Base-by-base conservation (phyloP, 2,329 filamentous ascomycete species). In the Clonostachys rosea region DNA sequence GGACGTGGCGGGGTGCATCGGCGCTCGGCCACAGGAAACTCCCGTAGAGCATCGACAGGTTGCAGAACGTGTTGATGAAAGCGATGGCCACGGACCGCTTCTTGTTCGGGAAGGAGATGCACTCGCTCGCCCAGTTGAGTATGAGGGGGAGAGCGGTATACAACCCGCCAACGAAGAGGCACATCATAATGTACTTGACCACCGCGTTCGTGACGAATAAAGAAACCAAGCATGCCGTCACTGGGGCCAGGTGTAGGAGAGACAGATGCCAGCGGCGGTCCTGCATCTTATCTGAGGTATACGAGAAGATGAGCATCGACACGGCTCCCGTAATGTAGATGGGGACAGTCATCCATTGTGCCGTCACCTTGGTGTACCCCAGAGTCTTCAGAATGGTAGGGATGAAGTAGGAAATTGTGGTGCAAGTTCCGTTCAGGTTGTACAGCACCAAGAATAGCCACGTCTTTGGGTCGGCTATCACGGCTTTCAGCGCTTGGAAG, bases 381-480 rank as follows among this genome's bases (percentile, higher is more conserved):
- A 60, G 44, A 8, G 50, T 51, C 16, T 48, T 49, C 14, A 60
- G 45, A 14, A 60, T 59, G 6, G 56, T 57, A 24, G 58, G 58
- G 10, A 59, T 52, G 48, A 60, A 60, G 60, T 76, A 78, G 7
- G 68, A 71, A 14, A 75, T 65, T 1, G 71, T 74, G 3, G 66
- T 70, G 11, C 67, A 70, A 7, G 73, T 73, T 9, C 53, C 48
- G 45, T 56, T 49, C 13, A 71, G 65, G 64, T 75, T 74, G 55
- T 75, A 77, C 7, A 74, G 68, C 5, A 71, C 49, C 36, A 71
- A 67, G 46, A 75, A 68, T 5, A 68, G 53, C 54, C 70, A 75
- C 2, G 72, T 70, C 40, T 70, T 61, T 64, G 67, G 70, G 52
- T 76, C 70, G 5, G 55, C 59, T 16, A 73, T 49, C 5, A 73